Percentiles rank a stretch among this genome's conserved stretches.
These are phyloP conservation scores for Colletotrichum orbiculare DNA, from an alignment of 2,329 filamentous ascomycete genomes.

Conservation along the genomic window DNA sequence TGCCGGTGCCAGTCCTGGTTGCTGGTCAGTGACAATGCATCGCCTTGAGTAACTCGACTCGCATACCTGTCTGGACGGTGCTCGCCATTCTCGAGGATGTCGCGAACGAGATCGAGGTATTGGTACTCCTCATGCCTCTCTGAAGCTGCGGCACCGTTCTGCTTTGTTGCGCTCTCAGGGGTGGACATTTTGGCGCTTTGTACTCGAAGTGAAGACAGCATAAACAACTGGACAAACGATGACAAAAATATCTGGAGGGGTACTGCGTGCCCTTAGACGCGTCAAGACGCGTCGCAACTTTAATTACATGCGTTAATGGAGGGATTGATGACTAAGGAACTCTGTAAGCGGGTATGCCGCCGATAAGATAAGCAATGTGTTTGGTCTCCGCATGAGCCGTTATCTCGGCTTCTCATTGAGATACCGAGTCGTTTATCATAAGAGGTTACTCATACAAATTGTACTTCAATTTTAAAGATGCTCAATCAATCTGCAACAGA, in stretches of 20 bases:
- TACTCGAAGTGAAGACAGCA: constrained; percentile 11
- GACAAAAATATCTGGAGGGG: not conserved
- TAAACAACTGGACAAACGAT: constrained; percentile 20
- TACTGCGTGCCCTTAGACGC: constrained; percentile 12
- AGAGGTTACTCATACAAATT: too few species aligned
- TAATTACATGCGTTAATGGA: constrained; percentile 19
- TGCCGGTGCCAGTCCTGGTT: constrained; percentile 88
- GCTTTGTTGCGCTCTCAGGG: constrained; percentile 17
- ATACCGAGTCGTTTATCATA: too few species aligned
- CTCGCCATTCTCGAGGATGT: constrained; percentile 86
- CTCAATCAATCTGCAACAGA: not conserved
- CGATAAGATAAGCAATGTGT: too few species aligned
- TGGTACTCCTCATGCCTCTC: constrained; percentile 85
- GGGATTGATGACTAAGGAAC: constrained; percentile 26
- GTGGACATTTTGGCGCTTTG: constrained; percentile 13
- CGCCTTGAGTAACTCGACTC: not conserved
- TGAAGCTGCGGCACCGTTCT: constrained; percentile 10
- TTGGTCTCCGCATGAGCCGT: too few species aligned
- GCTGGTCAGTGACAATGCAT: not conserved
- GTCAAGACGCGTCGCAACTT: constrained; percentile 28
- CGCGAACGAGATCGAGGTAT: constrained; percentile 88
- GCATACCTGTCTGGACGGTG: constrained; percentile 84
- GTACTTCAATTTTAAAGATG: not conserved
- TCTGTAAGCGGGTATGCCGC: too few species aligned
- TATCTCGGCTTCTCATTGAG: too few species aligned